These are phyloP conservation scores for Phaeosphaeria sp. DNA, from an alignment of 2,329 filamentous ascomycete species.

Conservation along the genomic window DNA sequence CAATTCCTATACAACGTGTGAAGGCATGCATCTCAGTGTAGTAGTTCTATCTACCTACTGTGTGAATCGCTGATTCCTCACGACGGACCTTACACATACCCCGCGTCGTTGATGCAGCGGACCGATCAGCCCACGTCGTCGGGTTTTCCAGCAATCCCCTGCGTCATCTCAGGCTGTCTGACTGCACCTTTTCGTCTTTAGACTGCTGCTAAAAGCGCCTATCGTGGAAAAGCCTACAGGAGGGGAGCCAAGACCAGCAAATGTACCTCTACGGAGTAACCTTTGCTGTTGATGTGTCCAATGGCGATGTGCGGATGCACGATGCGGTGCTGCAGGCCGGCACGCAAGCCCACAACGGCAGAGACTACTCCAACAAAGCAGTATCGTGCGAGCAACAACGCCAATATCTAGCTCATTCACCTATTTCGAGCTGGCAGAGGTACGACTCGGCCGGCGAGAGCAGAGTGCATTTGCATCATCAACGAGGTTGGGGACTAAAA, in stretches of 20 bases:
- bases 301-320: background rate
- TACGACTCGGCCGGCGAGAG: background rate
- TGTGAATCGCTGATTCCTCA: conserved; percentile 22
- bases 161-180: conserved; percentile 1
- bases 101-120: conserved; percentile 21
- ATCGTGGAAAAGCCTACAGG: conserved; percentile 7
- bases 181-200: conserved; percentile 5
- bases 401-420: background rate
- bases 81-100: conserved; percentile 11
- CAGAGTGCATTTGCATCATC: background rate
- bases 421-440: background rate
- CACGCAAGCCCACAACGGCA: background rate
- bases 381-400: background rate
- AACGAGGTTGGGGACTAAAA: background rate
- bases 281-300: background rate
- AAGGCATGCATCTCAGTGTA: background rate
- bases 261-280: conserved; percentile 12
- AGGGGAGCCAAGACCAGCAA: conserved; percentile 7
- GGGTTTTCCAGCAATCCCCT: conserved; percentile 15
- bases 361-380: background rate
- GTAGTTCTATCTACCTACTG: background rate
- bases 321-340: background rate
- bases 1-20: background rate
- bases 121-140: conserved; percentile 16
- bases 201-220: conserved; percentile 13